Conservation (phyloP, 1,139 yeast genomes). For the Yamadazyma oceani region DNA sequence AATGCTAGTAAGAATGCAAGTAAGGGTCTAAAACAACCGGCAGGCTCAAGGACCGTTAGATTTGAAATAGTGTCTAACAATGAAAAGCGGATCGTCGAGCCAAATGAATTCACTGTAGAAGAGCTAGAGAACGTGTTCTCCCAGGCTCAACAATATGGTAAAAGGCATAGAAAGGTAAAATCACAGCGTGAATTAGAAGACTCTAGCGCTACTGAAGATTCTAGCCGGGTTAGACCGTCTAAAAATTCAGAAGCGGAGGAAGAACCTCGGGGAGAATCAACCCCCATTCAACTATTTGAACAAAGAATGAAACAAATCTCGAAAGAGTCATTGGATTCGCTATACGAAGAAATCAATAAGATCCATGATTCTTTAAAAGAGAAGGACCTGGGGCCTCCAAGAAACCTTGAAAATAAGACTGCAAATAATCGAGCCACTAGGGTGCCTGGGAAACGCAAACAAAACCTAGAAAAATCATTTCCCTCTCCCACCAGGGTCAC, state of each 20-base stretch:
- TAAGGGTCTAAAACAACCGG: too few relatives aligned
- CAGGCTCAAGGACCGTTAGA: not conserved
- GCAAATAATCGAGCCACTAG: too few relatives aligned
- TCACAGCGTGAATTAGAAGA: too few relatives aligned
- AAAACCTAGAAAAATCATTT: slow-evolving; percentile 2
- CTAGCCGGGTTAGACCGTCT: too few relatives aligned
- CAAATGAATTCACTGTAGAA: slow-evolving; percentile 17
- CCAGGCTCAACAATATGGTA: not conserved
- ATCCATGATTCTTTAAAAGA: slow-evolving; percentile 14
- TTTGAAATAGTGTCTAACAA: slow-evolving; percentile 1
- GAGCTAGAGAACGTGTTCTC: slow-evolving; percentile 18
- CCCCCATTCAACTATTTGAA: slow-evolving; percentile 4
- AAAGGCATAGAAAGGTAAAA: too few relatives aligned
- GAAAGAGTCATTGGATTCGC: slow-evolving; percentile 7
- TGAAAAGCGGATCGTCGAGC: slow-evolving; percentile 12
- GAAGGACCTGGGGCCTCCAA: slow-evolving; percentile 4
- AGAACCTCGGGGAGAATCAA: slow-evolving; percentile 6
- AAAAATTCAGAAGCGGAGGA: not conserved
- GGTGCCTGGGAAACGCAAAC: too few relatives aligned
- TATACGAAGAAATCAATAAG: slow-evolving; percentile 13
- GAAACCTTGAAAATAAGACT: not conserved
- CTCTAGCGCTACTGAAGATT: too few relatives aligned
- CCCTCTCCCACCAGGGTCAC: too few relatives aligned
- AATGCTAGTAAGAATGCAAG: too few relatives aligned
- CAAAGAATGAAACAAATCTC: slow-evolving; percentile 4